Base-by-base conservation (phyloP, 805 yeast genomes). In the Kregervanrija delftensis region DNA sequence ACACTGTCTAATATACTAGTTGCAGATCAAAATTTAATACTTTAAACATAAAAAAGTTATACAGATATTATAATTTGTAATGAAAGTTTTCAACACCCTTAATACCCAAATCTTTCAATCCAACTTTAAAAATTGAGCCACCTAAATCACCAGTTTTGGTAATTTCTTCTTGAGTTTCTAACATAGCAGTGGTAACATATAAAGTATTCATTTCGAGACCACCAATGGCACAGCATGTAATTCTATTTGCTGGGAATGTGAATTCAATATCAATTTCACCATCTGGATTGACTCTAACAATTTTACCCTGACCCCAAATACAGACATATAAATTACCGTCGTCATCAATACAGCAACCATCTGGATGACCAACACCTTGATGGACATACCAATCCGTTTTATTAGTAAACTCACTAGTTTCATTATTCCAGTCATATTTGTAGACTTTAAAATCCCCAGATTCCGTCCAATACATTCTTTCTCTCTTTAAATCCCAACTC, bases 171-270 rank as follows among this genome's bases (percentile, higher is more conserved):
- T 60, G 61, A 22, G 28, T 22, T 41, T 42, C 43, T 45, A 67
- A 57, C 51, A 78, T 77, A 2, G 83, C 96, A 14, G 82, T 73
- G 3, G 95, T 84, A 34, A 87, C 76, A 54, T 74, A 82, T 44
- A 88, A 50, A 41, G 79, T 82, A 55, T 78, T 74, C 44, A 67
- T 57, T 14, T 77, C 62, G 17, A 59, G 57, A 6, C 89, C 95
- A n/a, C 84, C 83, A 46, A 84, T 71, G 2, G 82, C 72, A 35
- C 82, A 81, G 50, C 95, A 85, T 3, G 86, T 74, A 42, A 83
- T 62, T 48, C 82, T 69, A 15, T 67, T 59, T 4, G 79, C 72
- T 1, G 95, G 96, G 43, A 88, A 58, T 5, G 61, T 41, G 54
- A 70, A 74, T 41, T 71, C 73, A 50, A 74, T 74, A 16, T 77